Conservation (phyloP, 805 yeast genomes). For the Yarrowia bubula region DNA sequence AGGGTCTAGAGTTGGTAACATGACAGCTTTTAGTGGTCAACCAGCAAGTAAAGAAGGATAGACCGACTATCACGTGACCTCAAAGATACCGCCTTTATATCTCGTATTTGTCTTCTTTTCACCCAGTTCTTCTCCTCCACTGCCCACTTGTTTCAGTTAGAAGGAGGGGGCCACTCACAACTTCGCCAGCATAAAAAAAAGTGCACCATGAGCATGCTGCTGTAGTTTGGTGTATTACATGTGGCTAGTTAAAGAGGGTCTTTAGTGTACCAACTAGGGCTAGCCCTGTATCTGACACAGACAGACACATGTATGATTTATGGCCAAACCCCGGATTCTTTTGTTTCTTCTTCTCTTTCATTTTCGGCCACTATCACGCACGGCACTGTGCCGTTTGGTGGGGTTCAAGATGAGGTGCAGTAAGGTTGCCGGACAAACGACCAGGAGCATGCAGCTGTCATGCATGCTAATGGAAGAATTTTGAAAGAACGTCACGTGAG, state of each 20-base stretch:
- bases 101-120: not conserved
- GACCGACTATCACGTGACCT: too few relatives aligned
- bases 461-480: too few relatives aligned
- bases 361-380: not conserved
- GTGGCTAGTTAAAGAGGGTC: not conserved
- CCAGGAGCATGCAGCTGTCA: not conserved
- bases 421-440: not conserved
- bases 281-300: not conserved
- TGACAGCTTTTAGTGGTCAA: not conserved
- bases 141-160: not conserved
- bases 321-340: not conserved
- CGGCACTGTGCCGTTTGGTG: slow-evolving; percentile 21
- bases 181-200: not conserved
- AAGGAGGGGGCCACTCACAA: too few relatives aligned
- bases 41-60: not conserved
- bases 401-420: not conserved
- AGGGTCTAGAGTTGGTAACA: not conserved
- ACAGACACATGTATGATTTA: not conserved
- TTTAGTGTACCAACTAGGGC: not conserved
- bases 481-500: too few relatives aligned
- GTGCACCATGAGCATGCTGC: too few relatives aligned
- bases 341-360: not conserved
- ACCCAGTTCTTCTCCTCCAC: not conserved
- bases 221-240: too few relatives aligned
- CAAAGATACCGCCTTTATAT: not conserved